Percentiles rank a stretch among this genome's conserved stretches.
These are phyloP conservation scores for Larix sibirica DNA, from an alignment of 83 land plant species.

Conservation along the genomic window DNA sequence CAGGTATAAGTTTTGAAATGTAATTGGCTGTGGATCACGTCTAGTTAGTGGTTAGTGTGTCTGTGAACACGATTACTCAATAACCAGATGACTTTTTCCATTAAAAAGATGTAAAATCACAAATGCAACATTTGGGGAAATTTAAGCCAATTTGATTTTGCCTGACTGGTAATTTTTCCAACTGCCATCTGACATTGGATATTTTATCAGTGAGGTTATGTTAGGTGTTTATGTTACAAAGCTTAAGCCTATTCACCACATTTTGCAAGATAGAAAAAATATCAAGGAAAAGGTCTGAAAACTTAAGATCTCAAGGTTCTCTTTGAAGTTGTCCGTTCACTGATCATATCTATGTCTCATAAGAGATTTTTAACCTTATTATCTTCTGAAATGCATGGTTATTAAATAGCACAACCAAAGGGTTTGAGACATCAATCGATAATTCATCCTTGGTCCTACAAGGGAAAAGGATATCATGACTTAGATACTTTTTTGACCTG, in stretches of 20 bases:
- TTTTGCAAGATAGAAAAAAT: background rate
- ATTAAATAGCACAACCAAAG: background rate
- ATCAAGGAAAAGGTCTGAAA: no score
- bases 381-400: no score
- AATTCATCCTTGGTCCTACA: background rate
- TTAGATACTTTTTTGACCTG: background rate
- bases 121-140: no score
- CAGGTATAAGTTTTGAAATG: constrained; percentile 40
- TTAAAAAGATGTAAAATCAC: background rate
- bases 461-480: background rate
- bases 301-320: no score
- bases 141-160: no score
- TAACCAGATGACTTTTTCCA: background rate
- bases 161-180: no score
- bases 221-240: background rate
- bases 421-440: background rate
- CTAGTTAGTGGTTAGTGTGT: background rate
- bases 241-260: background rate
- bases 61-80: background rate
- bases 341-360: no score
- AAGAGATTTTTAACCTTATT: no score
- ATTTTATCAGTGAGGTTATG: background rate
- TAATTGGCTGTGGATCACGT: background rate
- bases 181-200: background rate
- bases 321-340: no score